These are phyloP conservation scores for Psilocybe sp. DNA, from an alignment of 768 basidiomycete genomes.

Conservation along the genomic window DNA sequence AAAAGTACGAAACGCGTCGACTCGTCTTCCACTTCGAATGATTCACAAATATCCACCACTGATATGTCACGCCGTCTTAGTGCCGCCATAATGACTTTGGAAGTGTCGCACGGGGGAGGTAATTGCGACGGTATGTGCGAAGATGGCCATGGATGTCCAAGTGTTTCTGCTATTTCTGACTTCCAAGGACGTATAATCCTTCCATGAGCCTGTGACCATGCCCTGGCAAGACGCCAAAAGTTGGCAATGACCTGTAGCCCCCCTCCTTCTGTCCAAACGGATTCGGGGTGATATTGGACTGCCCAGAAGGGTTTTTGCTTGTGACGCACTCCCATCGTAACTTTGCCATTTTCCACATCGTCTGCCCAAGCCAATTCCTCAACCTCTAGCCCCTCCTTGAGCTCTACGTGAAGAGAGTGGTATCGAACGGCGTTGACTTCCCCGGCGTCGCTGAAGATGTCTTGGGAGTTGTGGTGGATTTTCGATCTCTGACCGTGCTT, in stretches of 20 bases:
- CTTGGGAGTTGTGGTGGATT: constrained; percentile 54
- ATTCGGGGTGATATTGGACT: constrained; percentile 90
- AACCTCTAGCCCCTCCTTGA: constrained; percentile 43
- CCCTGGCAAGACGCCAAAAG: constrained; percentile 68
- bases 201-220: constrained; percentile 45
- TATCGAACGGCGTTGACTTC: constrained; percentile 68
- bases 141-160: constrained; percentile 63
- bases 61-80: constrained; percentile 42
- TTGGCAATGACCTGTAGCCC: constrained; percentile 68
- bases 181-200: constrained; percentile 43
- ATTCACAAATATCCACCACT: constrained; percentile 52
- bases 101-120: constrained; percentile 17
- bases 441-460: constrained; percentile 59
- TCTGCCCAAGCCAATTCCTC: constrained; percentile 72
- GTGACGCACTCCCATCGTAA: constrained; percentile 77
- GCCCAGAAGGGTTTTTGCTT: constrained; percentile 72
- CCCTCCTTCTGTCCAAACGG: constrained; percentile 66
- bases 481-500: constrained; percentile 77
- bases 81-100: constrained; percentile 28
- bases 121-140: constrained; percentile 23
- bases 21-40: constrained; percentile 58
- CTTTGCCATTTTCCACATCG: constrained; percentile 64
- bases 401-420: constrained; percentile 71
- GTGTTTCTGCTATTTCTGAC: constrained; percentile 23
- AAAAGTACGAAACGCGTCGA: constrained; percentile 63